Base-by-base conservation (phyloP, 106 monocot genomes). In the Acorus gramineus region DNA sequence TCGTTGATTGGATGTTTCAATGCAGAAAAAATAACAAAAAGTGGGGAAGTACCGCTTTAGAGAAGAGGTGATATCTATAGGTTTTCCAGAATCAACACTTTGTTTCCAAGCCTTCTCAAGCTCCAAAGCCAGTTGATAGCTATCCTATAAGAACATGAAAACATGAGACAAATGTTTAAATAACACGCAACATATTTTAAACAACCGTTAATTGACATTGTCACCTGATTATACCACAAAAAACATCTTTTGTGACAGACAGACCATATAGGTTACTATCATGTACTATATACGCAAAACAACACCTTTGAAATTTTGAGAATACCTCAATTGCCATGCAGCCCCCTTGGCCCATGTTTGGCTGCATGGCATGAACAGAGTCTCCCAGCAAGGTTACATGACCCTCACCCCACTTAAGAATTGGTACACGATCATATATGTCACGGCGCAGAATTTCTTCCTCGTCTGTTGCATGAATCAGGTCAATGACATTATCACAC, bases 241-340 rank as follows among this genome's bases (percentile, higher is more conserved):
- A 28, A 0, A 28, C 28, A 28, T 28, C 28, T 28, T 28, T 28
- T 28, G 28, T 28, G 28, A 28, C 28, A 45, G 4, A 7, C 0
- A 9, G 47, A n/a, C 45, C 49, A 3, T n/a, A 4, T 47, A 14
- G 47, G 14, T 51, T 50, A 42, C 44, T 46, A 6, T 11, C 4
- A 12, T 42, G 47, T 55, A 54, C 11, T 54, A 49, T 46, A 12
- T 48, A 2, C 10, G 11, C 49, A 63, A n/a, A 48, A 49, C 14
- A 11, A 50, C 4, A 5, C 14, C 42, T 65, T 45, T 4, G n/a
- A 12, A 42, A 45, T 45, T 7, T 46, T 44, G 10, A 47, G 43
- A 14, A 28, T 82, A 98, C 98, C 98, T 98, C 98, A 66, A 98
- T 98, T 69, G 98, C 98, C 98, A 98, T 98, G 71, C 98, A 98